These are phyloP conservation scores for Apiospora kogelbergensis DNA, from an alignment of 2,329 filamentous ascomycete species.

Conservation along the genomic window DNA sequence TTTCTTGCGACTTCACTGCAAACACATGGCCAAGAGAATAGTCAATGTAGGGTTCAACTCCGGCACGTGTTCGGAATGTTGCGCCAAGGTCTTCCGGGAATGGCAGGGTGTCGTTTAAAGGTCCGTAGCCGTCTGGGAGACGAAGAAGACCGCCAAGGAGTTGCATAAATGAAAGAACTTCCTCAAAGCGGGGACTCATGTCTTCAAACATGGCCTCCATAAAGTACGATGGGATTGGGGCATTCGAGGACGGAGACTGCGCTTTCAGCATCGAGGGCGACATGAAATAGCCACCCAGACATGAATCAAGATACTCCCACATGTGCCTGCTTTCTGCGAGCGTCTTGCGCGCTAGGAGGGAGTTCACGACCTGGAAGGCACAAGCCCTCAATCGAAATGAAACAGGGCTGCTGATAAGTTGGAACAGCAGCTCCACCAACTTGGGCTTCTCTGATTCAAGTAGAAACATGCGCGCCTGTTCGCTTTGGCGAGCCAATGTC, in stretches of 20 bases:
- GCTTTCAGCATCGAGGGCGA: conserved; percentile 22
- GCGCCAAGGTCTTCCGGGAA: conserved; percentile 86
- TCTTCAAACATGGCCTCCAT: conserved; percentile 71
- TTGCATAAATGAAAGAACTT: conserved; percentile 79
- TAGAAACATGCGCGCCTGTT: conserved; percentile 70
- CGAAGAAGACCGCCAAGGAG: conserved; percentile 71
- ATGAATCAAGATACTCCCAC: conserved; percentile 80
- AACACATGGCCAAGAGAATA: conserved; percentile 83
- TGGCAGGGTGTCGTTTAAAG: conserved; percentile 72
- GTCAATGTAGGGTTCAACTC: conserved; percentile 91
- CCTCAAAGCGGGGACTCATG: conserved; percentile 77
- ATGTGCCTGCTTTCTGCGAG: conserved; percentile 66
- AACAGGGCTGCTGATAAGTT: conserved; percentile 75
- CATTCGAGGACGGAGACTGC: conserved; percentile 29
- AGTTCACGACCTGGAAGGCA: conserved; percentile 75
- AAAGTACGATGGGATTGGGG: conserved; percentile 27
- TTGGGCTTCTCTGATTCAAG: conserved; percentile 64
- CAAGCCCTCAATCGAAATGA: conserved; percentile 78
- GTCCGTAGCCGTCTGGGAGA: conserved; percentile 60
- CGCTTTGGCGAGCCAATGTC: conserved; percentile 76
- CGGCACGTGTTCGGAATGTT: conserved; percentile 71
- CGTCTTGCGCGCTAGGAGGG: conserved; percentile 74
- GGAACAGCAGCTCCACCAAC: conserved; percentile 72
- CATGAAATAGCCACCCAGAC: conserved; percentile 64
- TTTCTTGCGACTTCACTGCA: conserved; percentile 62